Conservation (phyloP, 805 yeast genomes). For the Cyberlindnera veronae region DNA sequence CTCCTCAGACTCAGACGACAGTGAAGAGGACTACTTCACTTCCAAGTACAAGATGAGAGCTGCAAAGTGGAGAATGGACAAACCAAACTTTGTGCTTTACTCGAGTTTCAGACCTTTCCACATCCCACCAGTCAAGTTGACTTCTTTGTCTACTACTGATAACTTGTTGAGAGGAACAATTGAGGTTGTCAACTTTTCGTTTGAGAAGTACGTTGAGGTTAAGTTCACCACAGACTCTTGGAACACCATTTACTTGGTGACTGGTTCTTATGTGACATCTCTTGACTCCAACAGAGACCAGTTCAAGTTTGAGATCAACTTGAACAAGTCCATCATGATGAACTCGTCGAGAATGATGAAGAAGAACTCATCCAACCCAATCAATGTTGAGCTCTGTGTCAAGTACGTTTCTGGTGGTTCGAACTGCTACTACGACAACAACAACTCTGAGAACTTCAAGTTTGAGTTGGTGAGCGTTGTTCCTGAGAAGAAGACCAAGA, state of each 20-base stretch:
- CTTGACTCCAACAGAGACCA: conserved; percentile 32
- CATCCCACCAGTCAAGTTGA: conserved; percentile 35
- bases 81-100: conserved; percentile 19
- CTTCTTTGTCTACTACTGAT: conserved; percentile 38
- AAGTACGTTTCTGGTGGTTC: conserved; percentile 33
- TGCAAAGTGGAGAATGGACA: conserved; percentile 20
- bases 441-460: conserved; percentile 34
- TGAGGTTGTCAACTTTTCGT: conserved; percentile 37
- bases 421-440: conserved; percentile 39
- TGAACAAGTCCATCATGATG: conserved; percentile 28
- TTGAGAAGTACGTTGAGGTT: conserved; percentile 38
- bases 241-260: conserved; percentile 44
- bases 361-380: conserved; percentile 12
- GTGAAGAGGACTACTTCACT: conserved; percentile 21
- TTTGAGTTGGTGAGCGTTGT: conserved; percentile 27
- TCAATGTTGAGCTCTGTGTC: conserved; percentile 36
- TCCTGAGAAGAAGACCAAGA: conserved; percentile 7
- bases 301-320: conserved; percentile 48
- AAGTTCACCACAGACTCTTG: conserved; percentile 50
- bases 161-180: conserved; percentile 39
- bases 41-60: conserved; percentile 12
- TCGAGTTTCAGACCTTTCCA: conserved; percentile 5
- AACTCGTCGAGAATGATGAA: conserved; percentile 12
- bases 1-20: conserved; percentile 21
- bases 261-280: conserved; percentile 24